Evolutionary conservation across 1,284 basidiomycete genomes (phyloP), one percentile per base, ranked within the genome.

Genomic region (Cryptococcus sp.): DNA sequence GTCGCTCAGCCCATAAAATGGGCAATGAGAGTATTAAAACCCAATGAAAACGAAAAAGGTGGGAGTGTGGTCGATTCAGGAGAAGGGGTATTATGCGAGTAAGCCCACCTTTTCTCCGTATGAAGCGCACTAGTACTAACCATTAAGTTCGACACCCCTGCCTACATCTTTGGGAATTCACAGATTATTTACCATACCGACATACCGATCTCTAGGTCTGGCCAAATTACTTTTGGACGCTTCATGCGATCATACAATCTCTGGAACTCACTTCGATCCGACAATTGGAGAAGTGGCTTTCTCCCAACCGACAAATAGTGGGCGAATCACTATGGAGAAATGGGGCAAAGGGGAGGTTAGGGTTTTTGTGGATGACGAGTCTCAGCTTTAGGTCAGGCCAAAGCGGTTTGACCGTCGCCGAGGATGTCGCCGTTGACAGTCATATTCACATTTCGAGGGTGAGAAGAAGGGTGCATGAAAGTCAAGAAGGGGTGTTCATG

Each of bases 11-110:
- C 69, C 2, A 77, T 78, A 63, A 64, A 69, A 49, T 61, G 55
- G 48, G 77, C 75, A 11, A 75, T 74, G 70, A 50, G 64, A 16
- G 70, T 77, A 19, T 54, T 73, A 19, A 50, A 53, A 14, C 56
- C 57, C 22, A 43, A 42, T 13, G 25, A 28, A 24, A 41, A 40
- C 32, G 43, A 2, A 41, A 44, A 28, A 21, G 46, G 34, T 22
- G 51, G 22, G 11, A 32, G 49, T 22, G 46, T 49, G n/a, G 70
- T 74, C 1, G 70, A 72, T 22, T 66, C 64, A 37, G 66, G 67
- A 9, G 70, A 70, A 24, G 74, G 74, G 7, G 66, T 78, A 4
- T 64, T 74, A 18, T 78, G 78, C 74, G 74, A 74, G 76, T 78
- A 43, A 65, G 76, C 72, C 1, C 21, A 11, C 10, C 11, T 28